Evolutionary conservation across 495 filamentous ascomycete genomes (phyloP), one percentile per base, ranked within the genome.

Genomic region (Annulohypoxylon moriforme): DNA sequence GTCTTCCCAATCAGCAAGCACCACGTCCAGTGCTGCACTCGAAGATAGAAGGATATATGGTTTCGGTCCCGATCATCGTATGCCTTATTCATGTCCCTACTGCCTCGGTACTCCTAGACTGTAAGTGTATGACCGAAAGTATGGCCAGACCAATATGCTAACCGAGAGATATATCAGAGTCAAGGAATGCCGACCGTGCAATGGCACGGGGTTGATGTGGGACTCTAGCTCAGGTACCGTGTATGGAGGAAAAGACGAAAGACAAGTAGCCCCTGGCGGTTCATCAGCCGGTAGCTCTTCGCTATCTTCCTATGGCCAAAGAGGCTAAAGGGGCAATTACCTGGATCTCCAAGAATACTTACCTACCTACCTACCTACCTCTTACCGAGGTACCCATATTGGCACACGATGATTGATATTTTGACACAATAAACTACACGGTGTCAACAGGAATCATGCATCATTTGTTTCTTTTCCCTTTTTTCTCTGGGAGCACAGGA

Each of bases 151-250:
- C n/a, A 6, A 2, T 4, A 5, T 25, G 16, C 52, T 67, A 27
- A 67, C 13, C 3, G 22, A 49, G 14, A 8, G 22, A 27, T 52
- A 1, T 33, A n/a, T 4, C n/a, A 72, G 69, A 27, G 69, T 72
- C 2, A 72, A 68, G 16, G 36, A 68, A 16, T 72, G 69, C 13
- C 52, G 55, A 27, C 46, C 60, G 11, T 72, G 69, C 16, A 56
- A 64, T 1, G 69, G 69, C 9, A 72, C 69, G 11, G 69, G 69
- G 1, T 24, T 72, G 53, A 34, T 68, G 52, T 72, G 69, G 69
- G 69, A 72, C 38, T 56, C 59, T 6, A 53, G 38, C 38, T 68
- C 60, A 4, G 47, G 56, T 4, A 36, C 18, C 46, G 16, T 29
- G 3, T 72, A 67, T 27, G 36, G 64, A 27, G 59, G 64, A 27